phyloP scores from a whole-genome alignment of 495 filamentous ascomycete species.

The Bathelium albidoporum region DNA sequence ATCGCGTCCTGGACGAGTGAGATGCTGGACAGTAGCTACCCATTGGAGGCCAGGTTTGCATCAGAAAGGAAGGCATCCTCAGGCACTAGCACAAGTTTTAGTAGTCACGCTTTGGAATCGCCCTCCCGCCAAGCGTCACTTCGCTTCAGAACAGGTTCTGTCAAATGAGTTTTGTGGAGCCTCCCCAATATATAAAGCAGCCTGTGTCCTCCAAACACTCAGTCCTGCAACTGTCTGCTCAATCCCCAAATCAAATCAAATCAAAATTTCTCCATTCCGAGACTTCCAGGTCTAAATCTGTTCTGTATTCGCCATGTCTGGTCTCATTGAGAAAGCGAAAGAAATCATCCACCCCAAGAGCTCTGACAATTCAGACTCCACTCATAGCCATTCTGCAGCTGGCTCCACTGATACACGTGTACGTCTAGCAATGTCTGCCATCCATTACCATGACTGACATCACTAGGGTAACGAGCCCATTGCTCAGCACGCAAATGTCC shows the following conservation, averaged over 20 bases:
- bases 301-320: slow-evolving; percentile 4
- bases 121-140: not conserved
- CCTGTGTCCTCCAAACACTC: too few species aligned
- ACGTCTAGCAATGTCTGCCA: not conserved
- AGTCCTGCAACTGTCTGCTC: not conserved
- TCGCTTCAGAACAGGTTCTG: not conserved
- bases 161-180: not conserved
- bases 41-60: not conserved
- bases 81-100: not conserved
- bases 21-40: not conserved
- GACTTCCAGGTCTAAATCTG: not conserved
- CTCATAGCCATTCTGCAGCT: not conserved
- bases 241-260: not conserved
- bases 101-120: not conserved
- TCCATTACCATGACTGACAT: not conserved
- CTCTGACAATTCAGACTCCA: not conserved
- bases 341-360: not conserved
- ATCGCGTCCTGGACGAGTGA: too few species aligned
- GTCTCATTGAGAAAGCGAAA: slow-evolving; percentile 7
- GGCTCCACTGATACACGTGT: not conserved
- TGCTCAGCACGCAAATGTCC: not conserved
- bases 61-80: not conserved
- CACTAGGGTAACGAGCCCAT: not conserved
- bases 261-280: not conserved
- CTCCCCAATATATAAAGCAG: not conserved